Base-by-base conservation (phyloP, 1,284 basidiomycete species). In the Rhodotorula mucilaginosa region DNA sequence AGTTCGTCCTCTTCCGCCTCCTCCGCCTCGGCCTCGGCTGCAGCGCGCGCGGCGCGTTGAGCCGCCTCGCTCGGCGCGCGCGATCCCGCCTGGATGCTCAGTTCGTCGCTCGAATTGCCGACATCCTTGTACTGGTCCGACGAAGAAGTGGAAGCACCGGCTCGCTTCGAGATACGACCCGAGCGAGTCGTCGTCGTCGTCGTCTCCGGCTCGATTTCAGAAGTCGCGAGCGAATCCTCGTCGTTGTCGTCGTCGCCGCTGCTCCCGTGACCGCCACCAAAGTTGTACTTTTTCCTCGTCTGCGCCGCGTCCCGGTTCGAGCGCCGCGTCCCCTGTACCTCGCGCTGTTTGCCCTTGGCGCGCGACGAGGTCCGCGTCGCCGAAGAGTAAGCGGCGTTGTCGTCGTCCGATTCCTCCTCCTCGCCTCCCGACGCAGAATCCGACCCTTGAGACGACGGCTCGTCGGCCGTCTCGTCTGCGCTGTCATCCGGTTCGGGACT, bases 31-130 rank as follows among this genome's bases (percentile, higher is more conserved):
- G 8, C 58, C 10, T 16, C 21, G 15, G 29, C 39, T n/a, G 7
- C 47, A 23, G 31, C 61, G 31, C n/a, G 39, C 31, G n/a, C 61
- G 34, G 15, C 49, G 21, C 18, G 39, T 44, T 44, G 7, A 1
- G 39, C 39, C 39, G 23, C 61, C 54, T 54, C 31, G 52, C 23
- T 23, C 18, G 52, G 21, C 49, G 26, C 49, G 61, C 58, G 58
- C 54, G 63, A n/a, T 44, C 39, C 34, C 46, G 61, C 39, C 49
- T 54, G 39, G 1, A 64, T 64, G 57, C 61, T 54, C 12, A 59
- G 57, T 49, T 68, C 67, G 49, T 64, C 61, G 18, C 49, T 52
- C 15, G 61, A 68, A 16, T 46, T 51, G 61, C 57, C 61, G 31
- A 19, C 13, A 31, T 34, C 57, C n/a, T 58, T 31, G 26, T 26